phyloP scores from a whole-genome alignment of 2,329 filamentous ascomycete genomes.

The Colletotrichum graminicola region DNA sequence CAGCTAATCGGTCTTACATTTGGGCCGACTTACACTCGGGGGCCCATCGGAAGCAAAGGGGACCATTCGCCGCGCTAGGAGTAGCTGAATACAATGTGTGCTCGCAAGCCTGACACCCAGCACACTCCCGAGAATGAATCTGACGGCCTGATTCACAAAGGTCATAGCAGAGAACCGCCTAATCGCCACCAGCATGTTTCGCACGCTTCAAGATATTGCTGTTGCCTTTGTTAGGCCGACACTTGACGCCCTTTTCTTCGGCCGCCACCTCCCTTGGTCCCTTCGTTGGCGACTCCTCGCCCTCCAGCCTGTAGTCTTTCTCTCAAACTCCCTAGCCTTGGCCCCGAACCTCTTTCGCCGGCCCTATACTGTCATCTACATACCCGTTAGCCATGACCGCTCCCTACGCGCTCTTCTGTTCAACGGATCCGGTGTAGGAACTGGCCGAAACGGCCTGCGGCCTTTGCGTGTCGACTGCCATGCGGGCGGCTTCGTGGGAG shows the following conservation, averaged over 20 bases:
- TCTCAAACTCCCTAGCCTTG: conserved; percentile 54
- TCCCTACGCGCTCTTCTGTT: conserved; percentile 53
- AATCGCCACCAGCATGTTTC: conserved; percentile 2
- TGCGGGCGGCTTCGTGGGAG: conserved; percentile 58
- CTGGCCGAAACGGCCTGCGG: conserved; percentile 43
- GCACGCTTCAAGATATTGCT: conserved; percentile 17
- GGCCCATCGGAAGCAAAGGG: rapidly evolving
- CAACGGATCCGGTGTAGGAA: conserved; percentile 43
- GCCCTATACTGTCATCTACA: conserved; percentile 51
- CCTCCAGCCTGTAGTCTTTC: conserved; percentile 56
- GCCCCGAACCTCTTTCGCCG: conserved; percentile 53
- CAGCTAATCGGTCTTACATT: conserved; percentile 18
- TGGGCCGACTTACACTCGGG: neutral
- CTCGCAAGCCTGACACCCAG: neutral
- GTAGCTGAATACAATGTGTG: neutral
- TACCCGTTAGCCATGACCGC: conserved; percentile 48
- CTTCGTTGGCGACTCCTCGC: conserved; percentile 58
- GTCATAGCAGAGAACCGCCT: neutral
- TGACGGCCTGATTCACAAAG: neutral
- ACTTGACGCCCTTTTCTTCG: conserved; percentile 52
- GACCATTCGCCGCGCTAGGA: neutral
- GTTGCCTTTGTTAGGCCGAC: conserved; percentile 46
- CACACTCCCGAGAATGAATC: too few relatives aligned
- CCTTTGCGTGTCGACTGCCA: conserved; percentile 61
- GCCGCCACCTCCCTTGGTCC: conserved; percentile 51